Evolutionary conservation across 1,284 basidiomycete genomes (phyloP).

Genomic region (Apiotrichum veenhuisii): DNA sequence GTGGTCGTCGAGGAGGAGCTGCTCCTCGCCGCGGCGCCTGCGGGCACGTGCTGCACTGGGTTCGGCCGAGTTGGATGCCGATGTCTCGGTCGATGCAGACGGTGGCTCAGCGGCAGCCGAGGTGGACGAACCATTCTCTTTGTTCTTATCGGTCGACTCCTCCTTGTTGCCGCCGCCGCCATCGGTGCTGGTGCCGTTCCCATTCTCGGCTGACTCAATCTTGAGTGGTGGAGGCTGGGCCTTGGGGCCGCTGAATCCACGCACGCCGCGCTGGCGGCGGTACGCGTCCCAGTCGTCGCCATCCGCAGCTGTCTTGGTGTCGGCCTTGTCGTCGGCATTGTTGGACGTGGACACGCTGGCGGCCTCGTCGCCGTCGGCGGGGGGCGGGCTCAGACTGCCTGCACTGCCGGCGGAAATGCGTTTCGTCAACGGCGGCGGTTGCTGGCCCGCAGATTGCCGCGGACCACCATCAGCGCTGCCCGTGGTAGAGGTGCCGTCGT

Average conservation of each 20-base stretch:
- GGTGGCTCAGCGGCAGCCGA: background rate
- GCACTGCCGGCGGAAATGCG: background rate
- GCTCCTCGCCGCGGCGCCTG: constrained; percentile 41
- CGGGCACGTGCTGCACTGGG: constrained; percentile 9
- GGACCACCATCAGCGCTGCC: constrained; percentile 1
- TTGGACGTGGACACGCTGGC: constrained; percentile 26
- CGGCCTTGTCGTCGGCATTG: constrained; percentile 13
- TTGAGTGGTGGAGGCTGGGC: constrained; percentile 11
- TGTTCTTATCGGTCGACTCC: constrained; percentile 7
- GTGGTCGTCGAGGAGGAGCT: constrained; percentile 41
- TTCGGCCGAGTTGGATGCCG: constrained; percentile 10
- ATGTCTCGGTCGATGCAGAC: constrained; percentile 12
- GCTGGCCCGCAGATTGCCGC: background rate
- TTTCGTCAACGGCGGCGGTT: background rate
- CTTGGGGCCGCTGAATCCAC: constrained; percentile 25
- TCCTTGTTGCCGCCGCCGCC: background rate
- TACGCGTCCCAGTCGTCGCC: constrained; percentile 35
- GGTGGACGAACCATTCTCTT: background rate
- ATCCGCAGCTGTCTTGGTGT: background rate
- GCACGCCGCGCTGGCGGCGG: constrained; percentile 27
- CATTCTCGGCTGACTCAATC: constrained; percentile 24
- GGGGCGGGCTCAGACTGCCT: constrained; percentile 2
- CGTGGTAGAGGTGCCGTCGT: constrained; percentile 14
- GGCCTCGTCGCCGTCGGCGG: background rate
- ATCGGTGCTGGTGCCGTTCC: background rate